phyloP scores from a whole-genome alignment of 2,329 filamentous ascomycete genomes.

The Penicillium expansum region DNA sequence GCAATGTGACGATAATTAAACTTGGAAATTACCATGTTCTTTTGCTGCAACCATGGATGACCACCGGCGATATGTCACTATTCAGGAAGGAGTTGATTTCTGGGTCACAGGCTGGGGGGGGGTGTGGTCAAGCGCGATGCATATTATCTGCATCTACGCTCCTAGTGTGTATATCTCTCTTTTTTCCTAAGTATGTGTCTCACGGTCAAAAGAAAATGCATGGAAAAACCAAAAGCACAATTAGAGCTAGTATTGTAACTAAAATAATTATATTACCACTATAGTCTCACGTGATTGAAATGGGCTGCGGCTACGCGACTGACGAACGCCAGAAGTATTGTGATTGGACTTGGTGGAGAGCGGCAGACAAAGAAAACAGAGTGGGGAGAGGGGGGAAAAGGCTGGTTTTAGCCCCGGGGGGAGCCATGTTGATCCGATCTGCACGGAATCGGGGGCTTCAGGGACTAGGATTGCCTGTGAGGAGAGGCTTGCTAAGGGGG shows the following conservation, averaged over 20 bases:
- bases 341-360: conserved; percentile 16
- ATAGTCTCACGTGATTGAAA: conserved; percentile 16
- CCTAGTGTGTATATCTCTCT: background rate
- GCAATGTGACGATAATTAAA: conserved; percentile 3
- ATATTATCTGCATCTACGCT: background rate
- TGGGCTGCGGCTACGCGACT: conserved; percentile 27
- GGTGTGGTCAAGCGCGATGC: background rate
- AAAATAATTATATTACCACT: background rate
- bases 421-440: conserved; percentile 25
- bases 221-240: background rate
- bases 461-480: conserved; percentile 4
- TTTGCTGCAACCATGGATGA: background rate
- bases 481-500: conserved; percentile 6
- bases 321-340: conserved; percentile 9
- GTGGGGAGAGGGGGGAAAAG: conserved; percentile 1
- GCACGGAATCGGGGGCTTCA: conserved; percentile 23
- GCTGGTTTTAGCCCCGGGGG: conserved; percentile 9
- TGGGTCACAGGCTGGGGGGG: background rate
- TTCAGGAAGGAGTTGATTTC: background rate
- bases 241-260: background rate
- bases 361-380: conserved; percentile 5
- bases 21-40: background rate
- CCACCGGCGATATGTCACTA: background rate
- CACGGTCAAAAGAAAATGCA: no score
- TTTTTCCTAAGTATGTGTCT: no score